A percentile compares a stretch with the other conserved stretches of the same genome.
Evolutionary conservation across 345 rosid genomes (phyloP).

Genomic region (Draba incana): DNA sequence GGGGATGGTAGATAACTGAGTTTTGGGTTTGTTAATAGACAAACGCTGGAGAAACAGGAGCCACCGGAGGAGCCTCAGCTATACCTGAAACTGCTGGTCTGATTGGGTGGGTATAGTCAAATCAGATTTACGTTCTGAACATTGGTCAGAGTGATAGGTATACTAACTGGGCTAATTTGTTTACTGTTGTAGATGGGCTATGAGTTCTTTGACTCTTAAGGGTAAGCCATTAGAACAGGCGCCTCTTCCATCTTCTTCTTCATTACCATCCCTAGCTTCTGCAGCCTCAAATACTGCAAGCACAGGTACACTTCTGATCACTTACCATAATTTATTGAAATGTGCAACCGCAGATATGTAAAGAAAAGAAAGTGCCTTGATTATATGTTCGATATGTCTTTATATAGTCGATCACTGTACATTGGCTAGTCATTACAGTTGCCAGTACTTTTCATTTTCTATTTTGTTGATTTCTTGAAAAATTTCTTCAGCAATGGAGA

Average conservation of each 20-base stretch:
- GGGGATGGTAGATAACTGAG: neutral
- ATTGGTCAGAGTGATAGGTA: neutral
- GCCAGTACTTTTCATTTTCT: neutral
- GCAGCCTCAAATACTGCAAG: conserved; percentile 58
- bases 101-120: conserved; percentile 68
- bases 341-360: neutral
- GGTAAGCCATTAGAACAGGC: conserved; percentile 90
- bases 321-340: neutral
- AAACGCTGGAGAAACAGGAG: conserved; percentile 62
- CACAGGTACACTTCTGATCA: conserved; percentile 56
- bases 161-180: conserved; percentile 10
- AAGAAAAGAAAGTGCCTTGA: neutral
- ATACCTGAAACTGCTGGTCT: conserved; percentile 86
- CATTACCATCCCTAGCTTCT: conserved; percentile 53
- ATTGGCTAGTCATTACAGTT: conserved; percentile 5
- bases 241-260: conserved; percentile 61
- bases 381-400: neutral
- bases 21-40: conserved; percentile 43
- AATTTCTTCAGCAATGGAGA: conserved; percentile 50
- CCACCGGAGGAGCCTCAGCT: conserved; percentile 62
- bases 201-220: conserved; percentile 96
- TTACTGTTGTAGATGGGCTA: conserved; percentile 78
- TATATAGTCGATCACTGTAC: neutral
- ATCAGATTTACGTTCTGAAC: neutral
- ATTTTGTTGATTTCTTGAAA: conserved; percentile 10